A percentile compares a stretch with the other conserved stretches of the same genome.
Conservation (phyloP, 108 stramenopile genomes). For the Skeletonema grethae region DNA sequence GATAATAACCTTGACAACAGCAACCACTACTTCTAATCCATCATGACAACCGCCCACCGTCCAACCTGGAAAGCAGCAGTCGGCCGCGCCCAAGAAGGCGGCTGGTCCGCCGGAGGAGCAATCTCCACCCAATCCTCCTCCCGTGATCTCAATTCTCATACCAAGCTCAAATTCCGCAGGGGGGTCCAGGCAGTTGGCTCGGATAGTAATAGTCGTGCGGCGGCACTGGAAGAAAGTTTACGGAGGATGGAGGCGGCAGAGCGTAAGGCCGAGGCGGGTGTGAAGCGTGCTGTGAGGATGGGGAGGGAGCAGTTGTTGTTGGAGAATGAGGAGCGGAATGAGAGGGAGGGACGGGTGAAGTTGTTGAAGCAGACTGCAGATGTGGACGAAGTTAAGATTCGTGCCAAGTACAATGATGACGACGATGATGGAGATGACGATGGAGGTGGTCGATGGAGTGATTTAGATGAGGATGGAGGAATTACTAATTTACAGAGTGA, state of each 20-base stretch:
- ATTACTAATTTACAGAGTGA: slow-evolving; percentile 23
- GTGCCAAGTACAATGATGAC: slow-evolving; percentile 61
- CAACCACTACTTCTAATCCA: neutral
- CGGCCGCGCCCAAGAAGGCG: slow-evolving; percentile 83
- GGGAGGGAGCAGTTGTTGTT: slow-evolving; percentile 39
- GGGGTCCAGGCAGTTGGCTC: slow-evolving; percentile 59
- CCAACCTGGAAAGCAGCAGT: slow-evolving; percentile 95
- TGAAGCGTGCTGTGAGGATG: slow-evolving; percentile 42
- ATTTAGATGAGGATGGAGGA: slow-evolving; percentile 38
- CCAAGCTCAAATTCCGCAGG: slow-evolving; percentile 84
- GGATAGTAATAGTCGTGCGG: slow-evolving; percentile 32
- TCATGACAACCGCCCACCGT: slow-evolving; percentile 92
- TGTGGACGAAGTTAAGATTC: slow-evolving; percentile 71
- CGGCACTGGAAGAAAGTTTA: slow-evolving; percentile 76
- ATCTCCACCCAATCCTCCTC: slow-evolving; percentile 53
- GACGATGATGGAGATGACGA: slow-evolving; percentile 55
- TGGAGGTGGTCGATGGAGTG: slow-evolving; percentile 55
- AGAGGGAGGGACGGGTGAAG: slow-evolving; percentile 67
- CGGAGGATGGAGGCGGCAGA: slow-evolving; percentile 81
- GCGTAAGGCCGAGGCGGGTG: slow-evolving; percentile 45
- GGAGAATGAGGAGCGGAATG: slow-evolving; percentile 52
- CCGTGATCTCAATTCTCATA: slow-evolving; percentile 76
- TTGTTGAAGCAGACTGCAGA: slow-evolving; percentile 82
- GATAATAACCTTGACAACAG: too few relatives aligned
- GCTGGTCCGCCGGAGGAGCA: slow-evolving; percentile 82